These are phyloP conservation scores for Trametes cubensis DNA, from an alignment of 768 basidiomycete species.

Conservation along the genomic window DNA sequence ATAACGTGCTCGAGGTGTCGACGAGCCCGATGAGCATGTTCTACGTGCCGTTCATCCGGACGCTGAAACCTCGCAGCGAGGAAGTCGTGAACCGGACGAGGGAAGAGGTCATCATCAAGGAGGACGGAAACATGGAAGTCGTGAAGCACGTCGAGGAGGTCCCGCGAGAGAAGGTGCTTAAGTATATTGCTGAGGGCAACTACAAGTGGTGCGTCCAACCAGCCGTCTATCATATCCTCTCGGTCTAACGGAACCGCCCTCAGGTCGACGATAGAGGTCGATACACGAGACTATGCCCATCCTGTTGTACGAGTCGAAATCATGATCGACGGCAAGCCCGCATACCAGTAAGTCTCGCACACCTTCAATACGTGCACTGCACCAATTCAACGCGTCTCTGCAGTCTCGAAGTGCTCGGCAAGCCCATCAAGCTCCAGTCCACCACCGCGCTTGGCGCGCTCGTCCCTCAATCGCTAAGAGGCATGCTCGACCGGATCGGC, in stretches of 20 bases:
- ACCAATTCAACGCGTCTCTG: not conserved
- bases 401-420: constrained; percentile 53
- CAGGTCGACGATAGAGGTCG: constrained; percentile 72
- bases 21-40: constrained; percentile 74
- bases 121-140: constrained; percentile 30
- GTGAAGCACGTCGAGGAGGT: constrained; percentile 40
- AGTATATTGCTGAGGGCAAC: constrained; percentile 67
- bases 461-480: constrained; percentile 52
- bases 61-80: constrained; percentile 50
- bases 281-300: constrained; percentile 53
- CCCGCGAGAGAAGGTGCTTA: constrained; percentile 55
- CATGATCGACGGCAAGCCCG: constrained; percentile 58
- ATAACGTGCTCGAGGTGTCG: constrained; percentile 63
- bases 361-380: not conserved
- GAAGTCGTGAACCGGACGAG: constrained; percentile 42
- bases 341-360: constrained; percentile 49
- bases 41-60: constrained; percentile 61
- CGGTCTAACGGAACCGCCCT: not conserved
- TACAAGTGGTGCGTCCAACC: constrained; percentile 56
- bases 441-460: constrained; percentile 50
- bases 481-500: constrained; percentile 58
- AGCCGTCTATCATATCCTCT: too few relatives aligned
- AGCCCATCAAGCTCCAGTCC: constrained; percentile 46
- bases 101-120: constrained; percentile 30
- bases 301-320: constrained; percentile 62